Base-by-base conservation (phyloP, 257 asterid genomes). In the Ajuga chamaepitys region DNA sequence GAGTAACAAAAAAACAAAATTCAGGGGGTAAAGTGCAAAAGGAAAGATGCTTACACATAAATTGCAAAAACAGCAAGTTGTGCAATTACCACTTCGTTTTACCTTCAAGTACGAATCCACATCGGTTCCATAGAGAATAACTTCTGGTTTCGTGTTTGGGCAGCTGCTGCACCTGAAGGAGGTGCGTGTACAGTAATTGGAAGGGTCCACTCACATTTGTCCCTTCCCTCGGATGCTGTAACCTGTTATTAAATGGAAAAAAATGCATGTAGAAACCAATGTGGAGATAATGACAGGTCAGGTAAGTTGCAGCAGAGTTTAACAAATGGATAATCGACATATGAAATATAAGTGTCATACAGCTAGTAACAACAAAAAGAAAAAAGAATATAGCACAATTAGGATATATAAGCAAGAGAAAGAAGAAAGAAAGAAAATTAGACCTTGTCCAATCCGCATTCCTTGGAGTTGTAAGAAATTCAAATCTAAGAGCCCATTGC, bases 221-320 rank as follows among this genome's bases (percentile, higher is more conserved):
- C 98, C 80, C 98, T 85, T 75, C 88, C 95, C 65, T 88, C 98
- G 96, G 98, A 84, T 91, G 98, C 75, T 91, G 95, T 70, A 68
- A 88, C 75, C 98, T 91, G 81, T 58, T 41, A 57, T 8, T 58
- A 35, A 48, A 40, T 24, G 58, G 34, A 28, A 28, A 54, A 18
- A 50, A 55, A 42, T 11, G 58, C 28, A 16, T 34, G 56, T 61
- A 64, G 57, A 38, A 60, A 66, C 18, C 50, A 47, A 62, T 30
- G 37, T 30, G 37, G 7, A 0, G 37, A 8, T 30, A 1, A 30
- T 30, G 7, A 30, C n/a, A n/a, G n/a, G n/a, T n/a, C 24, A 38
- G 21, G 46, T 9, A 34, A 30, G 45, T n/a, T 57, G 42, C 20
- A 41, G 41, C 9, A 32, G 9, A 8, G 45, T 35, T 22, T 32